A percentile compares a stretch with the other conserved stretches of the same genome.
phyloP scores from a whole-genome alignment of 371 early-diverging fungal genomes.

The Parasitella parasitica region DNA sequence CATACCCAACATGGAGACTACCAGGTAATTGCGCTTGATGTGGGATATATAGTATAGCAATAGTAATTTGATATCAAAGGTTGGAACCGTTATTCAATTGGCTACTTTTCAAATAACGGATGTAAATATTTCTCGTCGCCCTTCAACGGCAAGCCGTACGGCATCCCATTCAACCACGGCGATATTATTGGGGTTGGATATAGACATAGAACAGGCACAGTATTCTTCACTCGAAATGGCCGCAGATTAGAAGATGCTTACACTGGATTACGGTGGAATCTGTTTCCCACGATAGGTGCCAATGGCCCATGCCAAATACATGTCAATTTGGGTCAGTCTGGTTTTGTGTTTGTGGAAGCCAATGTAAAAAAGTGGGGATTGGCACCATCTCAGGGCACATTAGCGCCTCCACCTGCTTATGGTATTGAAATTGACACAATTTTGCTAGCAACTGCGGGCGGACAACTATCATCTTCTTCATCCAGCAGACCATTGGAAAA shows the following conservation, averaged over 20 bases:
- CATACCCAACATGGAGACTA: slow-evolving; percentile 66
- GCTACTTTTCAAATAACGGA: slow-evolving; percentile 69
- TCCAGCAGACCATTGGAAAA: background rate
- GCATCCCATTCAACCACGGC: slow-evolving; percentile 63
- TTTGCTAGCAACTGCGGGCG: slow-evolving; percentile 38
- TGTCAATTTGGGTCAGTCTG: slow-evolving; percentile 61
- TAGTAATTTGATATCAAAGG: slow-evolving; percentile 52
- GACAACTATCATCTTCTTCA: background rate
- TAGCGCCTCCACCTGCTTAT: slow-evolving; percentile 70
- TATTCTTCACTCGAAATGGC: slow-evolving; percentile 82
- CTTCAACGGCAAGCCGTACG: slow-evolving; percentile 62
- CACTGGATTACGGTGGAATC: slow-evolving; percentile 53
- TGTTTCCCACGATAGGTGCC: slow-evolving; percentile 68
- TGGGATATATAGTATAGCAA: too few relatives aligned
- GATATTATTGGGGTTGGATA: slow-evolving; percentile 81
- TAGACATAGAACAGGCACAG: slow-evolving; percentile 70
- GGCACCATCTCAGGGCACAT: slow-evolving; percentile 70
- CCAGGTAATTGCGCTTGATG: slow-evolving; percentile 66
- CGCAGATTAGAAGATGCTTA: slow-evolving; percentile 59
- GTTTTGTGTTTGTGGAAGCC: slow-evolving; percentile 76
- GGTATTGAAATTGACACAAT: slow-evolving; percentile 56
- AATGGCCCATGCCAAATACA: slow-evolving; percentile 67
- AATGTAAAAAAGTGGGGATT: slow-evolving; percentile 86
- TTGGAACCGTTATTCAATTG: slow-evolving; percentile 75
- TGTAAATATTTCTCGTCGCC: slow-evolving; percentile 64